phyloP scores from a whole-genome alignment of 1,284 basidiomycete species.

The Rhodotorula sp. region DNA sequence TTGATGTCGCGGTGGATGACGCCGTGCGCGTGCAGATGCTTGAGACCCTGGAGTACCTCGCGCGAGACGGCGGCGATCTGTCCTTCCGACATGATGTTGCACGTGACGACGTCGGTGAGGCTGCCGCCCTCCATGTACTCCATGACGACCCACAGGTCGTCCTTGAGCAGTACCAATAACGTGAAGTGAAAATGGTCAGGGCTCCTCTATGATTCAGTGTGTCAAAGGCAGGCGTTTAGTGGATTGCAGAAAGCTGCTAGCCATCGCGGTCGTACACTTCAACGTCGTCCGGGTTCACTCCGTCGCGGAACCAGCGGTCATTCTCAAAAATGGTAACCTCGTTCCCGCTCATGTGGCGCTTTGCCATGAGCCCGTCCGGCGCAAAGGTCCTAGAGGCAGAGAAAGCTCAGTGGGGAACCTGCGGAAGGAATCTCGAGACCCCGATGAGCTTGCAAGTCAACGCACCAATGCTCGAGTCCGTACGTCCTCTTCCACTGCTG shows the following conservation, averaged over 20 bases:
- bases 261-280: slow-evolving; percentile 31
- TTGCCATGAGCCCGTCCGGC: slow-evolving; percentile 32
- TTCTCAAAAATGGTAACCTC: slow-evolving; percentile 58
- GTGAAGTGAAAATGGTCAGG: slow-evolving; percentile 99
- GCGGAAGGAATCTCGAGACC: background rate
- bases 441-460: background rate
- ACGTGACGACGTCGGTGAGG: slow-evolving; percentile 95
- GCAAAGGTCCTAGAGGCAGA: slow-evolving; percentile 11
- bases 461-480: slow-evolving; percentile 54
- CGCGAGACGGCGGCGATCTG: slow-evolving; percentile 83
- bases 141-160: slow-evolving; percentile 91
- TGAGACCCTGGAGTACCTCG: slow-evolving; percentile 69
- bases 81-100: slow-evolving; percentile 92
- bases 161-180: slow-evolving; percentile 97
- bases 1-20: slow-evolving; percentile 99
- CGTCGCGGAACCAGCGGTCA: slow-evolving; percentile 63
- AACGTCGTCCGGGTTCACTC: slow-evolving; percentile 46
- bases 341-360: slow-evolving; percentile 60
- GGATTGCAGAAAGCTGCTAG: background rate
- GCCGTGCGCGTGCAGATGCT: slow-evolving; percentile 94
- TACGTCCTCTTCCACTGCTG: slow-evolving; percentile 61
- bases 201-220: too few species aligned
- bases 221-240: too few species aligned
- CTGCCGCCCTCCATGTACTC: slow-evolving; percentile 99
- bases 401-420: background rate